These are phyloP conservation scores for Chenopodium suecicum DNA, from an alignment of 148 eudicot species.

Conservation along the genomic window DNA sequence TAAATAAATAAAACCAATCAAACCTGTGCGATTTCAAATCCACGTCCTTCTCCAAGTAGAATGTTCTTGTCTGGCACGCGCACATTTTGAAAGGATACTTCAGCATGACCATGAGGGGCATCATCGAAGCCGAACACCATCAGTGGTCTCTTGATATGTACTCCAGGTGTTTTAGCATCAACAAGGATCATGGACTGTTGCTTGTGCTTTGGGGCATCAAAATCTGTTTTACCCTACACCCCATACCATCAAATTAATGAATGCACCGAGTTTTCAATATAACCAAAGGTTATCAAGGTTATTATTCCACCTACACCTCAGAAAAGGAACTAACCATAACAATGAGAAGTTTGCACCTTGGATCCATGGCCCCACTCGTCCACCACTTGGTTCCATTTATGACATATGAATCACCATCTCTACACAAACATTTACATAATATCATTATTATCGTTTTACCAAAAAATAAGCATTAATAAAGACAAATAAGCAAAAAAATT, in stretches of 20 bases:
- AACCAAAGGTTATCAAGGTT: not conserved
- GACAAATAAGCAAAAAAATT: not conserved
- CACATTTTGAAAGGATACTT: conserved; percentile 72
- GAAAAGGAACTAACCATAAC: conserved; percentile 67
- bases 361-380: conserved; percentile 99
- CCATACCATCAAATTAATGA: conserved; percentile 3
- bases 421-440: conserved; percentile 30
- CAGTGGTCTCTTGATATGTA: conserved; percentile 69
- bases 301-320: not conserved
- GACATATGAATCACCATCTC: conserved; percentile 81
- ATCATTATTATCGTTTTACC: too few relatives aligned
- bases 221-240: conserved; percentile 90
- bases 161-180: conserved; percentile 76
- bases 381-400: conserved; percentile 96
- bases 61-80: conserved; percentile 79
- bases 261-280: not conserved
- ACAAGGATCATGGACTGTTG: conserved; percentile 98
- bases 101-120: conserved; percentile 99
- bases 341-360: conserved; percentile 90
- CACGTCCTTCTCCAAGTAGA: conserved; percentile 93
- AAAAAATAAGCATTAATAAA: not conserved
- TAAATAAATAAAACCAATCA: not conserved
- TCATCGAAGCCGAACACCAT: conserved; percentile 96
- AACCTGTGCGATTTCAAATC: conserved; percentile 99
- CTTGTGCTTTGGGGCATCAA: conserved; percentile 75